These are phyloP conservation scores for Simplicillium sp. DNA, from an alignment of 2,329 filamentous ascomycete species.

Conservation along the genomic window DNA sequence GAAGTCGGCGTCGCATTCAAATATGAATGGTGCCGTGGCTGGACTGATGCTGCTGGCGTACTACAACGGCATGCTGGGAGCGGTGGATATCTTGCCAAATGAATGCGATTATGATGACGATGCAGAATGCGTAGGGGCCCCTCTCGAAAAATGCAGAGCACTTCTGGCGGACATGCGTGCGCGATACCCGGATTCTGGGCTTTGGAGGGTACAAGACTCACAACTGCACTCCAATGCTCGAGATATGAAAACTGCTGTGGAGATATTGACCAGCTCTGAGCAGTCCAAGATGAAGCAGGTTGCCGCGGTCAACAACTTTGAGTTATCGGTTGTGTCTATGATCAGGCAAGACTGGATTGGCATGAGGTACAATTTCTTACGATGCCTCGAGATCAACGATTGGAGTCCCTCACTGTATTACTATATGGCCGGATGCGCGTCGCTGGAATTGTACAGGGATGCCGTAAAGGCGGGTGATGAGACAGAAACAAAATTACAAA, in stretches of 20 bases:
- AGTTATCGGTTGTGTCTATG: constrained; percentile 70
- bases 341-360: constrained; percentile 68
- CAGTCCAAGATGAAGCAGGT: constrained; percentile 79
- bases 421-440: constrained; percentile 71
- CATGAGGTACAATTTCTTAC: constrained; percentile 65
- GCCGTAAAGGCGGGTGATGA: constrained; percentile 26
- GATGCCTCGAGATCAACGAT: constrained; percentile 71
- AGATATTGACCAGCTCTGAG: constrained; percentile 48
- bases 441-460: constrained; percentile 73
- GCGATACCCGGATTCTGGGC: constrained; percentile 69
- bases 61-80: constrained; percentile 79
- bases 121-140: constrained; percentile 60
- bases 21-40: constrained; percentile 87
- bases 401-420: constrained; percentile 89
- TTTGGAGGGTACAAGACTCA: constrained; percentile 87
- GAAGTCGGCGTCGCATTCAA: constrained; percentile 76
- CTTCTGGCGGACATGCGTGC: constrained; percentile 66
- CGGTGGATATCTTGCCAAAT: constrained; percentile 76
- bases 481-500: constrained; percentile 44
- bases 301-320: constrained; percentile 75
- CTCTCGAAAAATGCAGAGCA: constrained; percentile 53
- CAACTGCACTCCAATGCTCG: constrained; percentile 61
- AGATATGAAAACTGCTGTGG: constrained; percentile 57
- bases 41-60: constrained; percentile 74
- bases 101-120: constrained; percentile 41